Conservation (phyloP, 2,329 filamentous ascomycete genomes). For the Scytalidium lignicola region DNA sequence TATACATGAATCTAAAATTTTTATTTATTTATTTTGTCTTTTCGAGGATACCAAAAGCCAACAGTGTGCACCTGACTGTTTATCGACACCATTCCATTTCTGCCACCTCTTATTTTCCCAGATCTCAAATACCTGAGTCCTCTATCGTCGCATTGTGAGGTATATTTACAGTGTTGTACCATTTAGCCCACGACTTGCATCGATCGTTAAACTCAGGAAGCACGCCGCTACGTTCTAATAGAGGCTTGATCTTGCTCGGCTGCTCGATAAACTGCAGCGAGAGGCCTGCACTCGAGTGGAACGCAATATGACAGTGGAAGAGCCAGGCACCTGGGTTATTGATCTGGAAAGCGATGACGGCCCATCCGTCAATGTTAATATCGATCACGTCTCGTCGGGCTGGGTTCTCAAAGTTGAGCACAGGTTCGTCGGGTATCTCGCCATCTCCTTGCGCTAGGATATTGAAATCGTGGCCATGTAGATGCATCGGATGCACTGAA, state of each 20-base stretch:
- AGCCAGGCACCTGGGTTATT: constrained; percentile 28
- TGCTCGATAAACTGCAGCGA: constrained; percentile 42
- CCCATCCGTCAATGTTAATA: constrained; percentile 23
- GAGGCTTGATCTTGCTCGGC: constrained; percentile 23
- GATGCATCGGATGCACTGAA: constrained; percentile 32
- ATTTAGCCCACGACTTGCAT: constrained; percentile 26
- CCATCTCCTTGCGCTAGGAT: constrained; percentile 39
- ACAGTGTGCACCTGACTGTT: too few species aligned
- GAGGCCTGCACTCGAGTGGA: constrained; percentile 48
- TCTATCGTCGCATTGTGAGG: too few species aligned
- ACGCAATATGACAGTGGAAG: constrained; percentile 30
- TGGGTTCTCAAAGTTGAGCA: constrained; percentile 33
- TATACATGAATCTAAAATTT: too few species aligned
- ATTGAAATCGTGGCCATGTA: constrained; percentile 44
- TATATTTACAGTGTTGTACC: too few species aligned
- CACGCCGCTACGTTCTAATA: constrained; percentile 16
- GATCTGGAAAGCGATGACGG: constrained; percentile 13
- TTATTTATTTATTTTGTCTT: too few species aligned
- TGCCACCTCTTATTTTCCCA: too few species aligned
- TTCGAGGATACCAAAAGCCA: too few species aligned
- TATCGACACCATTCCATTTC: too few species aligned
- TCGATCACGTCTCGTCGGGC: constrained; percentile 45
- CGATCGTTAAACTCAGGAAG: background rate
- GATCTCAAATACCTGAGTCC: too few species aligned
- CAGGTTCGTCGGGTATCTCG: too few species aligned